Conservation (phyloP, 2,329 filamentous ascomycete genomes). For the Acrodontium crateriforme region DNA sequence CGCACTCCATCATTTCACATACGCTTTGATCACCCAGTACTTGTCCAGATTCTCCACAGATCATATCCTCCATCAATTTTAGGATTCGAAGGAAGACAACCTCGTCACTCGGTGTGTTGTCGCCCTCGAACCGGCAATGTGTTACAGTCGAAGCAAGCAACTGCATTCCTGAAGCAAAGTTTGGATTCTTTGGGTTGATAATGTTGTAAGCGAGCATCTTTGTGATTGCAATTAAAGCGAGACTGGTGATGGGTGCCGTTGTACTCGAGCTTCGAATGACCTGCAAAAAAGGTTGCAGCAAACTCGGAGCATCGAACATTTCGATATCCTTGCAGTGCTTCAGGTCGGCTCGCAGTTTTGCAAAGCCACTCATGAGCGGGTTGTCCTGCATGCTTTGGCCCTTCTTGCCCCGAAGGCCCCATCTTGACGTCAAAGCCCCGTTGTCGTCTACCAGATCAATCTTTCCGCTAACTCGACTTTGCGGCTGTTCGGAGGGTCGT, state of each 20-base stretch:
- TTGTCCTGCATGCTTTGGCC: conserved; percentile 97
- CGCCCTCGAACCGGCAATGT: conserved; percentile 94
- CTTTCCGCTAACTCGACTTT: conserved; percentile 20
- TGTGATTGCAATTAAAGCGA: conserved; percentile 82
- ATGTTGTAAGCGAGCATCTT: conserved; percentile 96
- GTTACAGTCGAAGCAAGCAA: conserved; percentile 88
- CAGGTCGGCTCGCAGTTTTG: conserved; percentile 73
- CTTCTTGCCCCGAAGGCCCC: conserved; percentile 88
- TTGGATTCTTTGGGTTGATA: conserved; percentile 69
- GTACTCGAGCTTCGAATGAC: conserved; percentile 95
- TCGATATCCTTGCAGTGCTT: conserved; percentile 78
- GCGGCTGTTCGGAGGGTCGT: conserved; percentile 16
- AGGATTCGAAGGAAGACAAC: conserved; percentile 88
- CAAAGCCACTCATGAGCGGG: conserved; percentile 88
- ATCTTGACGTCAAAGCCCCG: conserved; percentile 58
- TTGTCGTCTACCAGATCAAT: conserved; percentile 21
- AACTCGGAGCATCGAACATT: conserved; percentile 73
- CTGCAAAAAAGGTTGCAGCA: conserved; percentile 88
- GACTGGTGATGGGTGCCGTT: conserved; percentile 87
- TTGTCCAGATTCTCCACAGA: conserved; percentile 82
- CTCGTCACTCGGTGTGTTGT: conserved; percentile 86
- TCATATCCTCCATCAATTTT: conserved; percentile 96
- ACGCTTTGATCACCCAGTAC: conserved; percentile 96
- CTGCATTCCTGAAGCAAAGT: conserved; percentile 85
- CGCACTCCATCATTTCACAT: conserved; percentile 98